These are phyloP conservation scores for Serendipita sp. DNA, from an alignment of 768 basidiomycete species.

Conservation along the genomic window DNA sequence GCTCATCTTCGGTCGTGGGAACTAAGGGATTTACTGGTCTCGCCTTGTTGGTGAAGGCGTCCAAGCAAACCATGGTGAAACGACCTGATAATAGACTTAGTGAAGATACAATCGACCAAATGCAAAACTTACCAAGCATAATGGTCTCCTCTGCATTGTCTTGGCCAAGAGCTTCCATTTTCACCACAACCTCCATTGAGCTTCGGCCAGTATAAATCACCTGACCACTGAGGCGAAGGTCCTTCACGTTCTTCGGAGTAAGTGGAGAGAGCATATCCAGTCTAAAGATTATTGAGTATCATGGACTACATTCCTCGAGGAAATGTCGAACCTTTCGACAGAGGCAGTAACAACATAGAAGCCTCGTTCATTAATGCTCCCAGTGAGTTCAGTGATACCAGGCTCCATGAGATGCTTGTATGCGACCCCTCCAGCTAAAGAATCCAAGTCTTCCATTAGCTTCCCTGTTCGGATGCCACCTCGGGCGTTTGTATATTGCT, in stretches of 20 bases:
- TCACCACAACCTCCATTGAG: conserved; percentile 76
- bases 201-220: conserved; percentile 63
- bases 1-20: conserved; percentile 46
- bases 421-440: conserved; percentile 68
- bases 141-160: conserved; percentile 41
- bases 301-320: not conserved
- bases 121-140: conserved; percentile 36
- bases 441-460: conserved; percentile 69
- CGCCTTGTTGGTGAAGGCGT: conserved; percentile 49
- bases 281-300: conserved; percentile 21
- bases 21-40: conserved; percentile 47
- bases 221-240: conserved; percentile 63
- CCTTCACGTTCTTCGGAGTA: conserved; percentile 27
- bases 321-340: conserved; percentile 46
- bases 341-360: conserved; percentile 76
- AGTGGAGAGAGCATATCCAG: conserved; percentile 52
- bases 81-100: conserved; percentile 34
- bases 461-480: conserved; percentile 60
- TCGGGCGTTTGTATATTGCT: conserved; percentile 53
- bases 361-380: conserved; percentile 42
- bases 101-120: conserved; percentile 2
- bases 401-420: conserved; percentile 73
- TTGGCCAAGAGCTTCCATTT: conserved; percentile 53
- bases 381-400: conserved; percentile 33
- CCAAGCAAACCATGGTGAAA: conserved; percentile 82